phyloP scores from a whole-genome alignment of 768 basidiomycete species.

The Tulasnella sp. region DNA sequence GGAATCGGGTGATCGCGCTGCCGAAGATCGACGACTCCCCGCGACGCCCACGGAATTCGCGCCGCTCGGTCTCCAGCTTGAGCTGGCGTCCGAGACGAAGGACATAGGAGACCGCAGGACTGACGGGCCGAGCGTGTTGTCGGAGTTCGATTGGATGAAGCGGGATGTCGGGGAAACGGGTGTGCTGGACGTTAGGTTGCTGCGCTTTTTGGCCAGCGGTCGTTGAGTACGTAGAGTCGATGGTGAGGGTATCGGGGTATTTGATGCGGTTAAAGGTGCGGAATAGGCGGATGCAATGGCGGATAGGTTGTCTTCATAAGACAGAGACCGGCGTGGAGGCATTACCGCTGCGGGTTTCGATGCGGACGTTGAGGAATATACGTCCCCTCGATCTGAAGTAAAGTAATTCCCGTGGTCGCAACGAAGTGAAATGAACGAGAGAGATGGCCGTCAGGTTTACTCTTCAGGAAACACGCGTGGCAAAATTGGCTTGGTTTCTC shows the following conservation, averaged over 20 bases:
- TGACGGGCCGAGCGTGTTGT: no score
- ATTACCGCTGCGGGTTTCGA: not conserved
- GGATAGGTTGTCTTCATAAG: not conserved
- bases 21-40: not conserved
- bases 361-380: not conserved
- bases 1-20: not conserved
- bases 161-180: not conserved
- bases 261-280: not conserved
- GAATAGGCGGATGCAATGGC: not conserved
- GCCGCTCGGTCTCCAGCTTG: not conserved
- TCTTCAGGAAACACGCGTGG: not conserved
- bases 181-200: not conserved
- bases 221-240: not conserved
- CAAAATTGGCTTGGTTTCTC: no score
- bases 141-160: not conserved
- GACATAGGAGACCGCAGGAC: not conserved
- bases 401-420: not conserved
- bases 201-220: not conserved
- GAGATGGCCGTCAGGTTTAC: not conserved
- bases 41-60: not conserved
- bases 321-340: not conserved
- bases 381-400: not conserved
- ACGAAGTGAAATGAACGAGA: not conserved
- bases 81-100: not conserved
- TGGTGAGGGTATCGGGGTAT: not conserved